Evolutionary conservation across 331 rosid genomes (phyloP).

Genomic region (Cydonia oblonga): DNA sequence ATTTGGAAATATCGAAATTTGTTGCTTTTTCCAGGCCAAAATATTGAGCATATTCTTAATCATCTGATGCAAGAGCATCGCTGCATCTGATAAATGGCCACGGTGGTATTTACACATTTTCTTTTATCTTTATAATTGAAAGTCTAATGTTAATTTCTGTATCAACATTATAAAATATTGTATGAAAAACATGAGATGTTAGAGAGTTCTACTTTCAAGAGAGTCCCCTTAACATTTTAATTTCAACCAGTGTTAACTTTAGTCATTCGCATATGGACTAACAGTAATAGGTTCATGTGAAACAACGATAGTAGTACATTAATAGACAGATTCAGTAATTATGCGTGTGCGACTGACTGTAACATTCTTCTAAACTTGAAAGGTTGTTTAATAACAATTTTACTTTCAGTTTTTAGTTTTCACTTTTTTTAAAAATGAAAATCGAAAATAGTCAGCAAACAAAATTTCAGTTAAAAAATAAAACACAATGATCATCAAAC

Average conservation of each 20-base stretch:
- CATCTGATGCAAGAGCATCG: too few relatives aligned
- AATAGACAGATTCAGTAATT: too few relatives aligned
- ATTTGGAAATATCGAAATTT: neutral
- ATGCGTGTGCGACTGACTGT: neutral
- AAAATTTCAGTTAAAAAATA: too few relatives aligned
- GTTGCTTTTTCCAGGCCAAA: neutral
- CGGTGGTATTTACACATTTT: neutral
- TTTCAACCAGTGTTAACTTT: neutral
- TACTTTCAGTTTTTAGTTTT: too few relatives aligned
- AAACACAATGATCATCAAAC: too few relatives aligned
- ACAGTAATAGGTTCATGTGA: neutral
- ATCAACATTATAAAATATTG: too few relatives aligned
- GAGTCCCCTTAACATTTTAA: neutral
- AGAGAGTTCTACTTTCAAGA: rapidly evolving
- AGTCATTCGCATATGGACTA: rapidly evolving
- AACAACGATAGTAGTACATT: neutral
- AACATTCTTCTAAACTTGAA: too few relatives aligned
- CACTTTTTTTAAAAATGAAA: too few relatives aligned
- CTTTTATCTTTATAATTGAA: rapidly evolving
- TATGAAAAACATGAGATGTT: too few relatives aligned
- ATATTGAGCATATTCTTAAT: neutral
- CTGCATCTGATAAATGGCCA: neutral
- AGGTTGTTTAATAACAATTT: too few relatives aligned
- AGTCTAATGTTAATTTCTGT: neutral
- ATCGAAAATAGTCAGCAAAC: too few relatives aligned